phyloP scores from a whole-genome alignment of 768 basidiomycete genomes.

The Psilocybe sp. region DNA sequence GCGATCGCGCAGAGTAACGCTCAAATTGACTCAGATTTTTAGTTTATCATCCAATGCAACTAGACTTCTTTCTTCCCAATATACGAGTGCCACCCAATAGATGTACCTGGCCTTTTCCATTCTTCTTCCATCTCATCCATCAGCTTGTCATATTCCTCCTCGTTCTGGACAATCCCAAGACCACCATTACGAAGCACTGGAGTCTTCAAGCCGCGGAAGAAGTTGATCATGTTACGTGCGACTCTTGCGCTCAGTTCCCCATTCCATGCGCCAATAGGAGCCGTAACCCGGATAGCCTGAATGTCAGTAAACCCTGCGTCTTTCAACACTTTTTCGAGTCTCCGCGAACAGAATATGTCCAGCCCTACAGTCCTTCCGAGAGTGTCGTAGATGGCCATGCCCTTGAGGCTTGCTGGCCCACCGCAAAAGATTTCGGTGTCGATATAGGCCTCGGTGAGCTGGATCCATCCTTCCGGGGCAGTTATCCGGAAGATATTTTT shows the following conservation, averaged over 20 bases:
- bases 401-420: slow-evolving; percentile 4
- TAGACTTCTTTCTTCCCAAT: slow-evolving; percentile 6
- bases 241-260: slow-evolving; percentile 9
- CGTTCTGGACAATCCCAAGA: slow-evolving; percentile 12
- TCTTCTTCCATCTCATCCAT: slow-evolving; percentile 10
- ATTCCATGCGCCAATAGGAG: slow-evolving; percentile 15
- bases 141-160: slow-evolving; percentile 9
- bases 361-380: slow-evolving; percentile 11
- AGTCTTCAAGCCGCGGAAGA: slow-evolving; percentile 15
- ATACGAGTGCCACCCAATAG: slow-evolving; percentile 9
- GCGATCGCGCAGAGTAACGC: too few species aligned
- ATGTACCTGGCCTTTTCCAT: slow-evolving; percentile 10
- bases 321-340: slow-evolving; percentile 9
- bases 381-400: background rate
- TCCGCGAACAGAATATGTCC: slow-evolving; percentile 7
- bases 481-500: slow-evolving; percentile 12
- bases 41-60: too few species aligned
- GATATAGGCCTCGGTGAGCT: slow-evolving; percentile 13
- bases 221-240: slow-evolving; percentile 9
- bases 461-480: slow-evolving; percentile 13
- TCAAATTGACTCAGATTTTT: too few species aligned
- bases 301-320: slow-evolving; percentile 14
- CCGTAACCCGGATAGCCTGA: slow-evolving; percentile 2
- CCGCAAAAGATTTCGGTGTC: background rate
- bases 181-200: slow-evolving; percentile 12